Evolutionary conservation across 148 eudicot species (phyloP), one percentile per base, ranked within the genome.

Genomic region (Tetragonia tetragonoides): DNA sequence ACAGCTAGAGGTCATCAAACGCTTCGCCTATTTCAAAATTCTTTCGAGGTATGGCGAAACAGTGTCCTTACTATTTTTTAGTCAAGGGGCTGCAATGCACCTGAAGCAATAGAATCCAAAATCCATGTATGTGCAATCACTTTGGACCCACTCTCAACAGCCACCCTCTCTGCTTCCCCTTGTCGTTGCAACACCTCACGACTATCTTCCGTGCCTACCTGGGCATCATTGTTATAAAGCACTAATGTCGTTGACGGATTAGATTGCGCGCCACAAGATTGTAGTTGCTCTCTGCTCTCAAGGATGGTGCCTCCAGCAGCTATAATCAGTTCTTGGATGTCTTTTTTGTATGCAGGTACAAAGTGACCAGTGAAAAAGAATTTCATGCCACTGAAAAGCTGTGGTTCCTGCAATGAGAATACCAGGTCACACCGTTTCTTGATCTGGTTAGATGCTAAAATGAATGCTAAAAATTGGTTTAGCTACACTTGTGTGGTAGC

Each of bases 51-150:
- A 15, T 5, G 16, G 11, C 17, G n/a, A 68, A 42, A 1, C 8
- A 9, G 34, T 46, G 15, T 5, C 12, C 57, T 69, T 10, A 49
- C 49, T 57, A 78, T 47, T 15, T 24, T 66, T 53, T 37, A 61
- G 53, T 46, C 62, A 68, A 81, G 78, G 42, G 89, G 90, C 66
- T 80, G 75, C 81, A 92, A 72, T 65, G 61, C 72, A 64, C 91
- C 80, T 39, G 94, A 88, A 73, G 96, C 94, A 81, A 94, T 89
- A 12, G 97, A 92, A 74, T 86, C 92, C 89, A 94, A 81, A 68
- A 94, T 75, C 98, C 98, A 92, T 8, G 93, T 90, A 75, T 92
- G 98, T 28, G 87, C 83, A 72, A 92, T 75, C 41, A 86, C 87
- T 63, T 76, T 81, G 40, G 86, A 83, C 73, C 86, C 77, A 46